These are phyloP conservation scores for Phytophthora cactorum DNA, from an alignment of 352 stramenopile genomes.

Conservation along the genomic window DNA sequence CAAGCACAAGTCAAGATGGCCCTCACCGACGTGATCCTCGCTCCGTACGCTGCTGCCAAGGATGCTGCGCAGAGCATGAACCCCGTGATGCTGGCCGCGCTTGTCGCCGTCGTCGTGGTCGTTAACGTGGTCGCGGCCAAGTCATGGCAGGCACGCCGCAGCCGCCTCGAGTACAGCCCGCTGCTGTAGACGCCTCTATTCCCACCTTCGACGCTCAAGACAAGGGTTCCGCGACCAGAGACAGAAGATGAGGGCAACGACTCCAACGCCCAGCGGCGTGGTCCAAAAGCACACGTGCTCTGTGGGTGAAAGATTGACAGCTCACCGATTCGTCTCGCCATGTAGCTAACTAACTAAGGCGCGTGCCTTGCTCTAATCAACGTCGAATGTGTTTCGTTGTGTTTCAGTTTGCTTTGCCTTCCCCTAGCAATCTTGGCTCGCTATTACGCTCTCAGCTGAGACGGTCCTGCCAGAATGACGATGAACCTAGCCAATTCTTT, in stretches of 20 bases:
- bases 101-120: constrained; percentile 39
- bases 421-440: not conserved
- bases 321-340: not conserved
- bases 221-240: not conserved
- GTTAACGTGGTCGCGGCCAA: constrained; percentile 46
- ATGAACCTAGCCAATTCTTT: no score
- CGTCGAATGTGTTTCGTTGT: not conserved
- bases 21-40: constrained; percentile 36
- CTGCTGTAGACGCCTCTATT: constrained; percentile 37
- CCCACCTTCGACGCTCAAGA: constrained; percentile 1
- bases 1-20: constrained; percentile 28
- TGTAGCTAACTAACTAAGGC: not conserved
- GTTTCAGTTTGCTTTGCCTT: not conserved
- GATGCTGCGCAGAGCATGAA: constrained; percentile 38
- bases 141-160: constrained; percentile 44
- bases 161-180: constrained; percentile 39
- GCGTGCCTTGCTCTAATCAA: not conserved
- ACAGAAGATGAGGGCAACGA: not conserved
- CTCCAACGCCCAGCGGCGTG: not conserved
- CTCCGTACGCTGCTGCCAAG: constrained; percentile 31
- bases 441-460: not conserved
- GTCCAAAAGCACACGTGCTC: not conserved
- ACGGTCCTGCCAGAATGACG: no score
- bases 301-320: not conserved
- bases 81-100: constrained; percentile 38